phyloP scores from a whole-genome alignment of 345 rosid genomes.

The Ailanthus altissimus region DNA sequence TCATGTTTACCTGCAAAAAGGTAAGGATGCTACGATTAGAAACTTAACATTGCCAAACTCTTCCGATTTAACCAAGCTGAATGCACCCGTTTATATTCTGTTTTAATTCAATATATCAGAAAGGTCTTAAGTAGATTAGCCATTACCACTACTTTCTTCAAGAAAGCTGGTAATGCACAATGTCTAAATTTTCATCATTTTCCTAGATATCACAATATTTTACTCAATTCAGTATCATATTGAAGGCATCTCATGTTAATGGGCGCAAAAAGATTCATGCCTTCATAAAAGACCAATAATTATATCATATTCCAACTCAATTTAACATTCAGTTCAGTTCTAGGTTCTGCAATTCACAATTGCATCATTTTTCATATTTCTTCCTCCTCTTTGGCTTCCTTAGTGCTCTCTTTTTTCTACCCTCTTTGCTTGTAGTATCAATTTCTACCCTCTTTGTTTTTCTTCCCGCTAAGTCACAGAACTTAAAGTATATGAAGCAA shows the following conservation, averaged over 20 bases:
- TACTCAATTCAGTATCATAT: background rate
- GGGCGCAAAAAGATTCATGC: background rate
- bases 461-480: background rate
- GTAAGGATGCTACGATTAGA: background rate
- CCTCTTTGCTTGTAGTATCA: no score
- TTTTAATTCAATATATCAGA: no score
- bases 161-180: background rate
- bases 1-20: constrained; percentile 29
- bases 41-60: background rate
- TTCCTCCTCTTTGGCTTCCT: no score
- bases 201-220: background rate
- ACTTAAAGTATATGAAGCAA: background rate
- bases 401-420: no score
- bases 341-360: background rate
- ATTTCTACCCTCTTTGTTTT: no score
- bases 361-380: background rate
- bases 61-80: background rate
- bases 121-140: background rate
- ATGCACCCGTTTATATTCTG: background rate
- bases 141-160: background rate
- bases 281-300: background rate
- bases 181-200: background rate
- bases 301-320: background rate
- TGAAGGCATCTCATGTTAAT: background rate
- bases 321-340: constrained; percentile 1